Percentiles rank a stretch among this genome's conserved stretches.
Evolutionary conservation across 1,139 yeast genomes (phyloP).

Genomic region (Geotrichum reessii): DNA sequence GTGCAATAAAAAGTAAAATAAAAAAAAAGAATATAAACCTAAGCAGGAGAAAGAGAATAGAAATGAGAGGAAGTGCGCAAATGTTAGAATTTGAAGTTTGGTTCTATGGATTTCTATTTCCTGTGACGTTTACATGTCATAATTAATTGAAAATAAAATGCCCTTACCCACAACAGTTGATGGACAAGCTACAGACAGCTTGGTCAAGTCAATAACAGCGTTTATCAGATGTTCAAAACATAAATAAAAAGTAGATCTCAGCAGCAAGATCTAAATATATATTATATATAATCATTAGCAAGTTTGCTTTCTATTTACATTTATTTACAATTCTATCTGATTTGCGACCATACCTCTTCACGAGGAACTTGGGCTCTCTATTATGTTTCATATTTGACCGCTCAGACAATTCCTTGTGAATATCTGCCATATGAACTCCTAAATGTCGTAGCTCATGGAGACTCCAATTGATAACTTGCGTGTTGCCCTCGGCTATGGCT

Average conservation of each 20-base stretch:
- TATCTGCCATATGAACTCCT: constrained; percentile 18
- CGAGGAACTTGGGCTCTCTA: constrained; percentile 2
- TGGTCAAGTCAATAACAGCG: not conserved
- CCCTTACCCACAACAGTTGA: not conserved
- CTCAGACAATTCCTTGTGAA: constrained; percentile 13
- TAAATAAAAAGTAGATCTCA: too few species aligned
- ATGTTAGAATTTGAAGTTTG: not conserved
- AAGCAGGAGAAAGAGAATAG: not conserved
- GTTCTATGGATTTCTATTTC: not conserved
- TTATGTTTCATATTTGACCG: not conserved
- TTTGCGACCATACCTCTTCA: not conserved
- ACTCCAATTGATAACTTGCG: constrained; percentile 16
- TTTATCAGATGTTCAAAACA: too few species aligned
- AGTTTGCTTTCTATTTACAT: not conserved
- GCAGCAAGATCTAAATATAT: too few species aligned
- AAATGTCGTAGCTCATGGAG: constrained; percentile 15
- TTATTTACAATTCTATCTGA: not conserved
- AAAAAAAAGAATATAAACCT: not conserved
- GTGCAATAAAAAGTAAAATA: not conserved
- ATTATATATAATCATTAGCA: too few species aligned
- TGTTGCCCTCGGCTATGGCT: constrained; percentile 17
- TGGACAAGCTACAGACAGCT: too few species aligned
- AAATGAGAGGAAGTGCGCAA: not conserved
- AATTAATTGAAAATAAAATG: not conserved
- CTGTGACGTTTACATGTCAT: not conserved